Conservation (phyloP, 352 stramenopile genomes). For the Phytophthora sp. region DNA sequence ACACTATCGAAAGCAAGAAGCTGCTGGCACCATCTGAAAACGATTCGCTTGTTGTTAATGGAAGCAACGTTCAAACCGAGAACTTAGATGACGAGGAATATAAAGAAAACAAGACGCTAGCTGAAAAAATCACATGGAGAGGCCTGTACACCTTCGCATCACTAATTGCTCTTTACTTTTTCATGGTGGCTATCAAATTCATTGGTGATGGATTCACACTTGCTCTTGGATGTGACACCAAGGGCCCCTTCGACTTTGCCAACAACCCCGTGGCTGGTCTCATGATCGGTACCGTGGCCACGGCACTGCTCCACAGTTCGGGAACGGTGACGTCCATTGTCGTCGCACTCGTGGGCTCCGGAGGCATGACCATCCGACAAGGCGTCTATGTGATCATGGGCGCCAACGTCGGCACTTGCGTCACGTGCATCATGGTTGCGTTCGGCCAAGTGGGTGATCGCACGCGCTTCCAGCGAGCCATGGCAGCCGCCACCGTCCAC, state of each 20-base stretch:
- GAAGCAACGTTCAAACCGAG: neutral
- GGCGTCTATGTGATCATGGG: constrained; percentile 92
- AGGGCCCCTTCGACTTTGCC: constrained; percentile 61
- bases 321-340: constrained; percentile 74
- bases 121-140: constrained; percentile 29
- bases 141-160: constrained; percentile 20
- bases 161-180: constrained; percentile 68
- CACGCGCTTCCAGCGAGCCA: constrained; percentile 60
- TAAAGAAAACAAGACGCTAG: constrained; percentile 2
- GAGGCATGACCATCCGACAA: constrained; percentile 68
- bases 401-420: constrained; percentile 88
- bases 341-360: constrained; percentile 59
- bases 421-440: constrained; percentile 90
- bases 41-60: neutral
- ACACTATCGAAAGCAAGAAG: neutral
- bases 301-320: constrained; percentile 69
- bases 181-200: constrained; percentile 75
- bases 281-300: constrained; percentile 72
- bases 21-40: neutral
- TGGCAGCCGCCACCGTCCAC: constrained; percentile 50
- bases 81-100: neutral
- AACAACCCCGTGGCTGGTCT: constrained; percentile 70
- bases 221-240: constrained; percentile 55
- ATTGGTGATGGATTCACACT: constrained; percentile 70
- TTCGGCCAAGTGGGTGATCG: constrained; percentile 82